Evolutionary conservation across 345 rosid genomes (phyloP), one percentile per base, ranked within the genome.

Genomic region (Arabidopsis suecica): DNA sequence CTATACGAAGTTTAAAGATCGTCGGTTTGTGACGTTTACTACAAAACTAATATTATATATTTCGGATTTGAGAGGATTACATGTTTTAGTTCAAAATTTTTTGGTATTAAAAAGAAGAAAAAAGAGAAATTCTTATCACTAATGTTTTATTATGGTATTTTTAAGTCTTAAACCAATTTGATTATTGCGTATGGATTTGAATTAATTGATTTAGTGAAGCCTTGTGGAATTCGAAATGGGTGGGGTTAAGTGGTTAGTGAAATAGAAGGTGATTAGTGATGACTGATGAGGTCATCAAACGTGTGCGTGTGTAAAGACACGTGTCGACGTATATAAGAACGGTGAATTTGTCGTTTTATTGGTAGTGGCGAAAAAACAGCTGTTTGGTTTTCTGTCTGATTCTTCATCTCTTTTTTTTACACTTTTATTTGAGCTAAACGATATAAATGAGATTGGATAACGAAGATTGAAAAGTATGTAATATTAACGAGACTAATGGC

Each of bases 321-420:
- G 64, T 66, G 77, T 65, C 63, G 13, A 10, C 1, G 1, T 65
- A 3, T 50, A 9, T 0, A 5, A 58, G 6, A 71, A 57, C 69
- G 77, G 73, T 78, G 68, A 64, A 14, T 50, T 33, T 58, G 77
- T 78, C 77, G 47, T 78, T 56, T 56, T 65, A 38, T 40, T 13
- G 61, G 61, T 71, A 58, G 61, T 64, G 68, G 63, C 68, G 41
- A 63, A 7, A 57, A n/a, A 62, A 71, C 71, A 71, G 72, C 61
- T 63, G 76, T 40, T 50, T 49, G 10, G 55, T 45, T 22, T 49
- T 16, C n/a, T 47, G 53, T 68, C 54, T 3, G 60, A 22, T 16
- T 74, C 33, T 57, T 3, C 25, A 2, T 37, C 18, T 13, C 36
- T 36, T 25, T 40, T 36, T 25, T 40, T 25, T 5, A 69, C 30